Conservation (phyloP, 2,329 filamentous ascomycete genomes). For the Claviceps cyperi region DNA sequence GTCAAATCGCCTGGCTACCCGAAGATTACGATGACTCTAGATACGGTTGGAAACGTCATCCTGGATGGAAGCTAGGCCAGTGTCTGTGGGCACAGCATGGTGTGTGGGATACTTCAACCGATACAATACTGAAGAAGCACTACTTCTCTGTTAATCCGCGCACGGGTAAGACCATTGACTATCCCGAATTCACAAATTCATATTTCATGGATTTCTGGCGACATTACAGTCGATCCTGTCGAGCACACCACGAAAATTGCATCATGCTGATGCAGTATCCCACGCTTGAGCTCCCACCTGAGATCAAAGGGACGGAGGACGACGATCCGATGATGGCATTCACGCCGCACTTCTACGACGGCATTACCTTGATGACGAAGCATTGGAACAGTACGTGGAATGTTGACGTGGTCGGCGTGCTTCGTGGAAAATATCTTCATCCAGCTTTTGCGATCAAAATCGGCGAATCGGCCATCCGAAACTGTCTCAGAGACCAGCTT, state of each 20-base stretch:
- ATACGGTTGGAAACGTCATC: slow-evolving; percentile 82
- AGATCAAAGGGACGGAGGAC: slow-evolving; percentile 73
- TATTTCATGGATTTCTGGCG: slow-evolving; percentile 85
- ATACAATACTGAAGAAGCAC: slow-evolving; percentile 65
- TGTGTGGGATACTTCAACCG: slow-evolving; percentile 73
- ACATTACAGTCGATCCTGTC: slow-evolving; percentile 59
- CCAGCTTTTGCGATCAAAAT: slow-evolving; percentile 87
- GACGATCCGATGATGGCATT: slow-evolving; percentile 87
- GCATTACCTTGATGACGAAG: slow-evolving; percentile 91
- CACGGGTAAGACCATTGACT: slow-evolving; percentile 61
- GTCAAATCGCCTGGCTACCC: slow-evolving; percentile 71
- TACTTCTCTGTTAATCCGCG: slow-evolving; percentile 73
- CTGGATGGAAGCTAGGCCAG: slow-evolving; percentile 82
- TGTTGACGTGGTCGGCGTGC: slow-evolving; percentile 82
- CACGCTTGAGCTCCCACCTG: slow-evolving; percentile 79
- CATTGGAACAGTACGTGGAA: slow-evolving; percentile 99
- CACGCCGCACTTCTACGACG: slow-evolving; percentile 92
- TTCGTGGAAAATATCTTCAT: slow-evolving; percentile 75
- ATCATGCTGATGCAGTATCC: slow-evolving; percentile 87
- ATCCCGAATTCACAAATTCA: slow-evolving; percentile 75
- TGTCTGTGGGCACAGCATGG: slow-evolving; percentile 96
- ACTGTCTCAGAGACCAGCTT: slow-evolving; percentile 82
- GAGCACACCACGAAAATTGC: slow-evolving; percentile 60
- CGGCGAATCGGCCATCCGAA: slow-evolving; percentile 85
- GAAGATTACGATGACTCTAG: slow-evolving; percentile 68